Conservation (phyloP, 2,329 filamentous ascomycete species). For the Talaromyces pinophilus region DNA sequence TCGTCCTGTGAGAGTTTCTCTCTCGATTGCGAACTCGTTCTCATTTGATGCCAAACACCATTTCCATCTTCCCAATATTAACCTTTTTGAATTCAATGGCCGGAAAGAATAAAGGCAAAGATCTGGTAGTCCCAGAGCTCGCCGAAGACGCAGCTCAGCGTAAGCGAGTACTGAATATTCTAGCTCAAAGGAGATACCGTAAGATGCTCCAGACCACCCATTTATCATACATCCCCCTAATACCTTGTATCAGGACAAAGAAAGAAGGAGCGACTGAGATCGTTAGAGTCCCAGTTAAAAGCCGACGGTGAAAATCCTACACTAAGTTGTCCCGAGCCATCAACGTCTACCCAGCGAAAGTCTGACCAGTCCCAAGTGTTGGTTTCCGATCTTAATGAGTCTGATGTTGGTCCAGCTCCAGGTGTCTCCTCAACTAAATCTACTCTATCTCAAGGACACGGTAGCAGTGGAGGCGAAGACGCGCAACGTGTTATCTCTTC, state of each 20-base stretch:
- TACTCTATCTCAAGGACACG: background rate
- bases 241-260: background rate
- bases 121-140: conserved; percentile 21
- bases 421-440: background rate
- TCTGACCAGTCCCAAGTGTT: background rate
- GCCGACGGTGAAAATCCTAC: background rate
- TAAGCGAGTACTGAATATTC: conserved; percentile 56
- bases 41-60: background rate
- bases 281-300: background rate
- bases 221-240: background rate
- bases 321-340: background rate
- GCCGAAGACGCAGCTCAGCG: conserved; percentile 54
- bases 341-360: background rate
- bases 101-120: background rate
- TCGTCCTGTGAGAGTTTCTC: background rate
- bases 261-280: background rate
- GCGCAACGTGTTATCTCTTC: background rate
- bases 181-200: conserved; percentile 57
- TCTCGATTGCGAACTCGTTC: background rate
- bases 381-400: background rate
- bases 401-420: background rate
- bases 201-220: background rate
- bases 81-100: background rate
- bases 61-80: background rate
- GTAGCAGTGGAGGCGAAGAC: background rate